Conservation (phyloP, 2,329 filamentous ascomycete species). For the Podosphaera leucotricha region DNA sequence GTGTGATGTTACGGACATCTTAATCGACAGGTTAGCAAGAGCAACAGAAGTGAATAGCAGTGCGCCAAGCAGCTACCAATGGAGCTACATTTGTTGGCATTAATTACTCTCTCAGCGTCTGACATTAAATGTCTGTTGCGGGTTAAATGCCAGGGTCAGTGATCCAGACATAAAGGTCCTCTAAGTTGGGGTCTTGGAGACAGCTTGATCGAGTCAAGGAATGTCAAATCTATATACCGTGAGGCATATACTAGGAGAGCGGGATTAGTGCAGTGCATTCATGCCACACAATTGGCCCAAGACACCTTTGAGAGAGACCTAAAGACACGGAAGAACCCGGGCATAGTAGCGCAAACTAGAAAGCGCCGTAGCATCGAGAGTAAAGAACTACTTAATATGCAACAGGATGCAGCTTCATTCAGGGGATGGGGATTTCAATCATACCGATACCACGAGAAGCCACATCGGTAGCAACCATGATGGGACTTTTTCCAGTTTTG, state of each 20-base stretch:
- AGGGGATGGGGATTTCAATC: slow-evolving; percentile 38
- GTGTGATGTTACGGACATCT: slow-evolving; percentile 99
- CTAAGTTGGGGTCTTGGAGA: slow-evolving; percentile 40
- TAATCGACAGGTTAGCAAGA: slow-evolving; percentile 63
- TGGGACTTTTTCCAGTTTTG: slow-evolving; percentile 97
- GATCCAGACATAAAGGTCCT: slow-evolving; percentile 35
- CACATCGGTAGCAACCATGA: slow-evolving; percentile 99
- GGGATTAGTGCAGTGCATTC: slow-evolving; percentile 48
- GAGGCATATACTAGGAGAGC: slow-evolving; percentile 40
- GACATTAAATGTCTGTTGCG: slow-evolving; percentile 18
- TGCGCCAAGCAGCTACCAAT: slow-evolving; percentile 28
- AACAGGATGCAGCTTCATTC: slow-evolving; percentile 31
- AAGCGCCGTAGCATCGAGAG: slow-evolving; percentile 74
- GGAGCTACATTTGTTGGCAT: slow-evolving; percentile 16
- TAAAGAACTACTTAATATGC: slow-evolving; percentile 49
- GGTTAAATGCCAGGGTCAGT: slow-evolving; percentile 24
- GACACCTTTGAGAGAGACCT: slow-evolving; percentile 63
- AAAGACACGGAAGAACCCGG: slow-evolving; percentile 66
- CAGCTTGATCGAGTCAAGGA: slow-evolving; percentile 60
- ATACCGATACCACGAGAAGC: slow-evolving; percentile 99
- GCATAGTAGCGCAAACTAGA: slow-evolving; percentile 78
- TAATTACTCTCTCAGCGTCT: slow-evolving; percentile 19
- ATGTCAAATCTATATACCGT: slow-evolving; percentile 61
- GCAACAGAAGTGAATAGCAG: slow-evolving; percentile 35
- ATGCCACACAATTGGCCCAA: slow-evolving; percentile 62